Evolutionary conservation across 2,329 filamentous ascomycete species (phyloP).

Genomic region (Claviceps purpurea): DNA sequence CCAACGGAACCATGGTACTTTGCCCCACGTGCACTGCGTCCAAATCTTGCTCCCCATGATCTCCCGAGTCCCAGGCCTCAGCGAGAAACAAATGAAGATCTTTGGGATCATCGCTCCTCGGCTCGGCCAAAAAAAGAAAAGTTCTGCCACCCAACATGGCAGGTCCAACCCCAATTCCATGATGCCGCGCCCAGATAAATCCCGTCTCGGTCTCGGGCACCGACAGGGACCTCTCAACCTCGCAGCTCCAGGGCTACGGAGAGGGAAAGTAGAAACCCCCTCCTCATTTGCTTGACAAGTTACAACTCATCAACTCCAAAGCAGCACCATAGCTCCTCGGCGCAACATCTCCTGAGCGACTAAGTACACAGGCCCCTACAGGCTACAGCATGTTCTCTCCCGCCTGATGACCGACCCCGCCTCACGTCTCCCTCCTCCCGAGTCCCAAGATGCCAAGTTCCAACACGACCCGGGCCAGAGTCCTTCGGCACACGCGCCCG

Average conservation of each 20-base stretch:
- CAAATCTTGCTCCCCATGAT: too few species aligned
- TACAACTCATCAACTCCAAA: conserved; percentile 26
- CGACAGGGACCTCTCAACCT: conserved; percentile 51
- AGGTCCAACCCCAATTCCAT: conserved; percentile 48
- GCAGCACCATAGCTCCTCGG: conserved; percentile 22
- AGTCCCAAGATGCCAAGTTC: conserved; percentile 41
- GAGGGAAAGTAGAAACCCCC: conserved; percentile 43
- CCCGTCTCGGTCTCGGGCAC: conserved; percentile 48
- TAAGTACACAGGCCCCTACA: conserved; percentile 10
- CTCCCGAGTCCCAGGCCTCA: too few species aligned
- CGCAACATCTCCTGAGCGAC: conserved; percentile 23
- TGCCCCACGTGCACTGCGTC: too few species aligned
- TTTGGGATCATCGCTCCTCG: too few species aligned
- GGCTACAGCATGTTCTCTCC: conserved; percentile 42
- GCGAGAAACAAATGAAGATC: too few species aligned
- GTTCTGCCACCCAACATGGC: too few species aligned
- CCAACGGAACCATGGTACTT: too few species aligned
- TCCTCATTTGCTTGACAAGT: too few species aligned
- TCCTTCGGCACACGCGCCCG: conserved; percentile 18
- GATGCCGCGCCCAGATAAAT: conserved; percentile 53
- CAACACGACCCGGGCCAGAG: conserved; percentile 37
- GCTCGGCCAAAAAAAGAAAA: background rate
- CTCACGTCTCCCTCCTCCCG: conserved; percentile 40
- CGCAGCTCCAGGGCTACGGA: conserved; percentile 49
- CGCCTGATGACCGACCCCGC: conserved; percentile 41